Conservation (phyloP, 2,329 filamentous ascomycete genomes). For the Fusarium metavorans region DNA sequence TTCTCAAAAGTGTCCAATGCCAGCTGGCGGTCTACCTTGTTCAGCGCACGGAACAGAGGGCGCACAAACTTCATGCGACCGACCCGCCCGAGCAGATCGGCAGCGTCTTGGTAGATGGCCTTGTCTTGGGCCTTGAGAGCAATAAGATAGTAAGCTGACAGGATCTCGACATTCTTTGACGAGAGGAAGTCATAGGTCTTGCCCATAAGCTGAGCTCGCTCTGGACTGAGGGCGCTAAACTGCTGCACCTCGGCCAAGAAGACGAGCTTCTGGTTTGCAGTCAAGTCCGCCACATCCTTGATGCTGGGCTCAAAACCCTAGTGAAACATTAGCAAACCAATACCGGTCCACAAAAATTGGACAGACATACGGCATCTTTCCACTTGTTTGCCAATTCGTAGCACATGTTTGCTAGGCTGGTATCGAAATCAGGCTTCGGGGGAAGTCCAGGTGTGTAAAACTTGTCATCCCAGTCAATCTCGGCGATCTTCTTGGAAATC, state of each 20-base stretch:
- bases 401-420: slow-evolving; percentile 85
- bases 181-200: slow-evolving; percentile 77
- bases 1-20: slow-evolving; percentile 87
- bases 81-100: slow-evolving; percentile 81
- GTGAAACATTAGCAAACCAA: slow-evolving; percentile 42
- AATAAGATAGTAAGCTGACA: slow-evolving; percentile 82
- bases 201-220: slow-evolving; percentile 79
- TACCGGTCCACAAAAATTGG: slow-evolving; percentile 24
- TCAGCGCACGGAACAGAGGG: slow-evolving; percentile 82
- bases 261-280: slow-evolving; percentile 89
- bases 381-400: slow-evolving; percentile 86
- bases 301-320: slow-evolving; percentile 72
- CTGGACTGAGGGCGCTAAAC: slow-evolving; percentile 69
- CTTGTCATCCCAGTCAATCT: slow-evolving; percentile 89
- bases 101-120: slow-evolving; percentile 76
- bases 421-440: slow-evolving; percentile 92
- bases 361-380: slow-evolving; percentile 68
- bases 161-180: slow-evolving; percentile 89
- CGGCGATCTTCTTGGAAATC: slow-evolving; percentile 72
- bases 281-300: slow-evolving; percentile 79
- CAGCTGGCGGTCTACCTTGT: slow-evolving; percentile 78
- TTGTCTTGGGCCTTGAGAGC: slow-evolving; percentile 80
- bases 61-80: slow-evolving; percentile 98
- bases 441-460: slow-evolving; percentile 92
- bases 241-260: slow-evolving; percentile 86